Evolutionary conservation across 2,329 filamentous ascomycete species (phyloP).

Genomic region (Metarhizium guizhouense): DNA sequence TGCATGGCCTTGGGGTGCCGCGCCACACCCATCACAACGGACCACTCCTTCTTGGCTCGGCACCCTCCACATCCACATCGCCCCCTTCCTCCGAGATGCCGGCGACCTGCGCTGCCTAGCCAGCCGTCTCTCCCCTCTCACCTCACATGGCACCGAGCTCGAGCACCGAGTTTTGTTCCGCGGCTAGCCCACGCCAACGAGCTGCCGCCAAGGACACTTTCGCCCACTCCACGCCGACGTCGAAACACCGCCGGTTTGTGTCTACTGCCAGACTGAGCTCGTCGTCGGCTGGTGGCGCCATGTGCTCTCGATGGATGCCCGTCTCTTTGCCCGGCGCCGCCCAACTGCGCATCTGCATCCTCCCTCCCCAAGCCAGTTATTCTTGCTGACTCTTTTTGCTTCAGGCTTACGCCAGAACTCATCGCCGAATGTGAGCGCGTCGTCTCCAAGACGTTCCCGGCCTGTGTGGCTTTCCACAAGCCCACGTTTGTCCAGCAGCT

Average conservation of each 20-base stretch:
- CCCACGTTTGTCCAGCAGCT: constrained; percentile 52
- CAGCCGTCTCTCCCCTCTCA: background rate
- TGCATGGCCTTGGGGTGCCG: background rate
- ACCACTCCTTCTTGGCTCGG: constrained; percentile 3
- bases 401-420: constrained; percentile 46
- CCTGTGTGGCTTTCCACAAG: constrained; percentile 55
- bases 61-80: background rate
- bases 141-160: constrained; percentile 5
- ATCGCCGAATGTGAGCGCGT: constrained; percentile 51
- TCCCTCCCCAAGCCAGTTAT: background rate
- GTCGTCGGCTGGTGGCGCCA: background rate
- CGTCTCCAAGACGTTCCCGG: constrained; percentile 51
- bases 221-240: too few relatives aligned
- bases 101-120: constrained; percentile 1
- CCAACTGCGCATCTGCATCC: too few relatives aligned
- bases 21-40: constrained; percentile 1
- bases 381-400: constrained; percentile 11
- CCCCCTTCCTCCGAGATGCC: constrained; percentile 7
- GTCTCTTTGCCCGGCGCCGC: background rate
- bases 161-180: background rate
- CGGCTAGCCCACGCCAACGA: background rate
- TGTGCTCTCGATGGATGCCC: background rate
- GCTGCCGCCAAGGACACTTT: too few relatives aligned
- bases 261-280: too few relatives aligned
- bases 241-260: too few relatives aligned